Evolutionary conservation across 257 asterid species (phyloP).

Genomic region (Scutellaria galericulata): DNA sequence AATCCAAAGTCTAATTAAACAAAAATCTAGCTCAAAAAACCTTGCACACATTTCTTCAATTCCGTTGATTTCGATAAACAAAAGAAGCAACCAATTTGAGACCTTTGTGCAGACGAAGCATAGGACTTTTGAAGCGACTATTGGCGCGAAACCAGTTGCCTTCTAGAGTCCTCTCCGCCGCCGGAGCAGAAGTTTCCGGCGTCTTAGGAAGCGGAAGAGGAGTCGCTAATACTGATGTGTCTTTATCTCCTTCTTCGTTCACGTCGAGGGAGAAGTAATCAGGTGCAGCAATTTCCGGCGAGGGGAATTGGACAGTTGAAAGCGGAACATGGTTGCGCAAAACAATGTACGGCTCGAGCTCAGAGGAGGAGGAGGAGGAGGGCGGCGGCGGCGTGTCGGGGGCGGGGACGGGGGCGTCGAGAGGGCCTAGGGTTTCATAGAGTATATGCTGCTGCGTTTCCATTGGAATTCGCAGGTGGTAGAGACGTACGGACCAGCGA

Average conservation of each 20-base stretch:
- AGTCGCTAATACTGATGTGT: slow-evolving; percentile 23
- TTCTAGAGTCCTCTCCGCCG: slow-evolving; percentile 58
- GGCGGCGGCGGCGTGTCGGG: slow-evolving; percentile 39
- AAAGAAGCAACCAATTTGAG: slow-evolving; percentile 4
- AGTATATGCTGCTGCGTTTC: slow-evolving; percentile 45
- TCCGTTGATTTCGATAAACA: not conserved
- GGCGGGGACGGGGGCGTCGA: slow-evolving; percentile 36
- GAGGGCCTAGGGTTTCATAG: slow-evolving; percentile 76
- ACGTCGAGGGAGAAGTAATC: slow-evolving; percentile 91
- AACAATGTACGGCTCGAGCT: slow-evolving; percentile 58
- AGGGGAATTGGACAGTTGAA: slow-evolving; percentile 40
- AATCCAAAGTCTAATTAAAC: slow-evolving; percentile 10
- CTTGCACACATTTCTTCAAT: not conserved
- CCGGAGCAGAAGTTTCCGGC: slow-evolving; percentile 38
- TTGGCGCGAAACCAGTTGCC: slow-evolving; percentile 90
- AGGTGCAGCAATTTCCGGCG: slow-evolving; percentile 57
- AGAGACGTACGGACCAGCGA: slow-evolving; percentile 15
- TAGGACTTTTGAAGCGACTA: slow-evolving; percentile 76
- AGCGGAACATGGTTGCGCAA: slow-evolving; percentile 71
- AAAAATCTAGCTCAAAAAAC: not conserved
- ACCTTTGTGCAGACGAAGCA: slow-evolving; percentile 98
- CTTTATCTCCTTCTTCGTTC: slow-evolving; percentile 42
- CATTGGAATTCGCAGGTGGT: slow-evolving; percentile 42
- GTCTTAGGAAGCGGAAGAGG: slow-evolving; percentile 33
- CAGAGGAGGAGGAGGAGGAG: slow-evolving; percentile 41